These are phyloP conservation scores for Pontederia crassipes DNA, from an alignment of 176 grass and related monocot genomes.

Conservation along the genomic window DNA sequence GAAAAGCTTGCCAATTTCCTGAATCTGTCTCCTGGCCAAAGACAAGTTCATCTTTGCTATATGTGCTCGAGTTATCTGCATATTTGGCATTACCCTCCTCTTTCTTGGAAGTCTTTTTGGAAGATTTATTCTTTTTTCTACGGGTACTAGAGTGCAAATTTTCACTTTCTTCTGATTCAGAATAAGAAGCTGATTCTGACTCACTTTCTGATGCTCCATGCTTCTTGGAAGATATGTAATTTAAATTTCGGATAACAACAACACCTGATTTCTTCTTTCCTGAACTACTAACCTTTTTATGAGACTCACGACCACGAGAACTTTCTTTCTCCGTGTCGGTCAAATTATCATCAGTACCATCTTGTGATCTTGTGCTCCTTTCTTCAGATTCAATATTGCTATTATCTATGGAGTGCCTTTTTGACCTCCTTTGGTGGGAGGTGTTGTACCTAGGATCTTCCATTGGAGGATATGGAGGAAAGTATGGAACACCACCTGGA, in stretches of 20 bases:
- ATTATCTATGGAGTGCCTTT: constrained; percentile 56
- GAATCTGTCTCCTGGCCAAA: constrained; percentile 42
- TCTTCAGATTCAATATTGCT: constrained; percentile 48
- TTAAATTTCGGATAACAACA: constrained; percentile 83
- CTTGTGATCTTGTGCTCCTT: constrained; percentile 7
- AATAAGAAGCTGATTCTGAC: constrained; percentile 49
- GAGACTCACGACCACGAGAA: constrained; percentile 59
- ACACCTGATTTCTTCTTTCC: constrained; percentile 74
- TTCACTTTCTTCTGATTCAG: constrained; percentile 35
- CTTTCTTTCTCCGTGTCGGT: constrained; percentile 35
- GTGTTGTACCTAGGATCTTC: constrained; percentile 55
- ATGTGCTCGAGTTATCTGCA: constrained; percentile 35
- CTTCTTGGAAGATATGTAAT: constrained; percentile 63
- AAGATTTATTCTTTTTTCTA: constrained; percentile 46
- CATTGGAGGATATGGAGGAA: constrained; percentile 53
- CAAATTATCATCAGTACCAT: constrained; percentile 28
- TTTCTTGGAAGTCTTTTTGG: constrained; percentile 47
- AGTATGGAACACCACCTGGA: constrained; percentile 53
- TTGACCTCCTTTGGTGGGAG: constrained; percentile 35
- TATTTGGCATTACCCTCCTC: constrained; percentile 32
- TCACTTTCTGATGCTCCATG: constrained; percentile 50
- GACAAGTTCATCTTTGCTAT: constrained; percentile 36
- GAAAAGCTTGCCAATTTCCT: constrained; percentile 91
- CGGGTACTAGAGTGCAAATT: constrained; percentile 36
- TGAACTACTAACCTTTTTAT: constrained; percentile 45